Percentiles rank a stretch among this genome's conserved stretches.
phyloP scores from a whole-genome alignment of 345 rosid genomes.

The Eucalyptus lansdowneana region DNA sequence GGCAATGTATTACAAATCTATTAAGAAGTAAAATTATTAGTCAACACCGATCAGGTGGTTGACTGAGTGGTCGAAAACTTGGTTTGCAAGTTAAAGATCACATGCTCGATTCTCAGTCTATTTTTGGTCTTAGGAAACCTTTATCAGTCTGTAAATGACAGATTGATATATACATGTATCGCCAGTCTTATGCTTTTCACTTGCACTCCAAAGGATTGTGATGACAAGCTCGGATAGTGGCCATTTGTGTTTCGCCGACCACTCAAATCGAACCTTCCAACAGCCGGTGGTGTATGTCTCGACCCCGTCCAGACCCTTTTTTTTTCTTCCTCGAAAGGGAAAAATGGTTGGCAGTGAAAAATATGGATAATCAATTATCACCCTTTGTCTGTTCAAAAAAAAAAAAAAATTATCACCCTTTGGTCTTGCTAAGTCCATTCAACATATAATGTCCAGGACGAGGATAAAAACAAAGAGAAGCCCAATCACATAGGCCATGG shows the following conservation, averaged over 20 bases:
- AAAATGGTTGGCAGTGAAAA: not conserved
- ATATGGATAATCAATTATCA: not conserved
- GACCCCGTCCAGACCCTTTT: not conserved
- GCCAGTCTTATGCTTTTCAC: not conserved
- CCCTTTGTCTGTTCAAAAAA: not conserved
- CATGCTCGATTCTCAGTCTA: accelerated
- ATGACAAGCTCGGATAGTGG: not conserved
- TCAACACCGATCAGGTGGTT: not conserved
- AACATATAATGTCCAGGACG: not conserved
- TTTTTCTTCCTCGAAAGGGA: not conserved
- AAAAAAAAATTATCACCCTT: not conserved
- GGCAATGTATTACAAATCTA: not conserved
- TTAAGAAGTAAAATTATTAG: accelerated
- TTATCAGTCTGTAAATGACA: accelerated
- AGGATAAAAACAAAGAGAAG: not conserved
- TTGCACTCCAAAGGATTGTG: not conserved
- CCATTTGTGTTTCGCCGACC: not conserved
- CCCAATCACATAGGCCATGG: not conserved
- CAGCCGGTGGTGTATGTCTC: not conserved
- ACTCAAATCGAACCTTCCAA: not conserved
- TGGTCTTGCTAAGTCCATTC: not conserved
- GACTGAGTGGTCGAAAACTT: not conserved
- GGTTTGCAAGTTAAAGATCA: not conserved
- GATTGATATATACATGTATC: accelerated
- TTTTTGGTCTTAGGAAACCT: not conserved